phyloP scores from a whole-genome alignment of 345 rosid species.

The Draba incana region DNA sequence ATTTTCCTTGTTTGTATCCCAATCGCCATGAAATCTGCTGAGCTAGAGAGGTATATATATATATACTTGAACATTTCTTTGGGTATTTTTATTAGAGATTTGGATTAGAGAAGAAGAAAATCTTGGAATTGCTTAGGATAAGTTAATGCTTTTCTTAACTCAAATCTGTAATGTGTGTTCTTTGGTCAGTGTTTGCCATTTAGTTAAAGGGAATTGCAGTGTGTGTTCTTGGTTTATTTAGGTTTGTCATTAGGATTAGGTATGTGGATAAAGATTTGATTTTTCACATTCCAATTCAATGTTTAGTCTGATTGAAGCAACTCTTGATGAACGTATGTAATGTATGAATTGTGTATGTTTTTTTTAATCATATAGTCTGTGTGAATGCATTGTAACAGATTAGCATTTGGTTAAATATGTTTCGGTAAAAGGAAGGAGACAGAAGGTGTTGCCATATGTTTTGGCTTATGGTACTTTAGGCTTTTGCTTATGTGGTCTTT shows the following conservation, averaged over 20 bases:
- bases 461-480: too few species aligned
- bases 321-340: conserved; percentile 9
- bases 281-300: background rate
- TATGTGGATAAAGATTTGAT: background rate
- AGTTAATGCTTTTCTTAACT: background rate
- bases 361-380: too few species aligned
- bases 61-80: too few species aligned
- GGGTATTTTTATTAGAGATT: background rate
- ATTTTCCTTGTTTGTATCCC: conserved; percentile 86
- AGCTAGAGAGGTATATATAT: conserved; percentile 90
- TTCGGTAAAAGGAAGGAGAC: too few species aligned
- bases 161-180: background rate
- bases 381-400: too few species aligned
- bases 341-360: background rate
- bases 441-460: too few species aligned
- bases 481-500: too few species aligned
- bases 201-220: background rate
- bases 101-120: background rate
- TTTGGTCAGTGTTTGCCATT: conserved; percentile 4
- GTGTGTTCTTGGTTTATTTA: background rate
- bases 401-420: too few species aligned
- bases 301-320: conserved; percentile 8
- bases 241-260: conserved; percentile 1
- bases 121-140: background rate
- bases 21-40: conserved; percentile 86